Evolutionary conservation across 148 eudicot species (phyloP).

Genomic region (Rhododendron kiyosumense): DNA sequence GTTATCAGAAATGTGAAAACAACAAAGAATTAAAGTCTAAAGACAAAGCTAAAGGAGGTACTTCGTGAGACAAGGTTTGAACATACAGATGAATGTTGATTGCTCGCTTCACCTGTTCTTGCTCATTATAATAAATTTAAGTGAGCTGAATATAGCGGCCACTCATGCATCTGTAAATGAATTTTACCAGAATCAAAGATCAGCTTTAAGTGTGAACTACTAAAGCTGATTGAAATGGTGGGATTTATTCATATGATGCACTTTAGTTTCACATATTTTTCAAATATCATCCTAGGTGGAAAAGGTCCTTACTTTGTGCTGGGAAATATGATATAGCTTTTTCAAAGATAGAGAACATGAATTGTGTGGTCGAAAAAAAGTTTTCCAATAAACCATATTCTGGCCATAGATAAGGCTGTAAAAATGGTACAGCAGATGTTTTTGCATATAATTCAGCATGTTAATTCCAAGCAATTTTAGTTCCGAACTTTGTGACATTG

Average conservation of each 20-base stretch:
- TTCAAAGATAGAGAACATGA: not conserved
- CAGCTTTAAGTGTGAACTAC: too few relatives aligned
- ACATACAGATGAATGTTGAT: too few relatives aligned
- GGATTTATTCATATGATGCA: not conserved
- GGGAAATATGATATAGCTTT: not conserved
- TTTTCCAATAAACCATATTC: not conserved
- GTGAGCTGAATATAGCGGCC: too few relatives aligned
- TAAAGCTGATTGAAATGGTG: not conserved
- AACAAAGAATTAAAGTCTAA: too few relatives aligned
- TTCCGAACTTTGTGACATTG: not conserved
- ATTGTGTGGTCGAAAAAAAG: not conserved
- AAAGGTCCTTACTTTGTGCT: not conserved
- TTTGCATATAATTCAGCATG: not conserved
- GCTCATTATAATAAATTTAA: too few relatives aligned
- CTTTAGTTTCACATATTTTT: not conserved
- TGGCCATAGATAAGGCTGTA: not conserved
- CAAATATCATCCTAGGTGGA: not conserved
- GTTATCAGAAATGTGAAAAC: too few relatives aligned
- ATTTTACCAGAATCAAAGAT: too few relatives aligned
- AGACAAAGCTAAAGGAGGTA: too few relatives aligned
- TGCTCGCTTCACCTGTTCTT: too few relatives aligned
- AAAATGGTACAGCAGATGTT: not conserved
- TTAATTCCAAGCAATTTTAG: not conserved
- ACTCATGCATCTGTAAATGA: too few relatives aligned
- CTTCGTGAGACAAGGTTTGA: too few relatives aligned